Percentiles rank a stretch among this genome's conserved stretches.
Conservation (phyloP, 2,329 filamentous ascomycete species). For the Sordariomycetes sp. region DNA sequence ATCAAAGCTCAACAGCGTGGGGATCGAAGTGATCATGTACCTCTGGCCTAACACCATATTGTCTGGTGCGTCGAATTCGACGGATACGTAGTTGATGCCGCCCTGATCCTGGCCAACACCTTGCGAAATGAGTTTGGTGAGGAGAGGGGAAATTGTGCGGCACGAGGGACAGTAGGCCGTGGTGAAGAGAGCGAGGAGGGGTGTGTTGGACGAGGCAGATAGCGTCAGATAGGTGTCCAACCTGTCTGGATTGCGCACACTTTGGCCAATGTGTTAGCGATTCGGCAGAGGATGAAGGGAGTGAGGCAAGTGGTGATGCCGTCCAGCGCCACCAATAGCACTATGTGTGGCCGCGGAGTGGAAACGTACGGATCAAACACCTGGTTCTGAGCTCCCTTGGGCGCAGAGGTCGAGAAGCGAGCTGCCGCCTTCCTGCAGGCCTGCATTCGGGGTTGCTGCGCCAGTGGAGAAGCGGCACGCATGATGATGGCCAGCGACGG, state of each 20-base stretch:
- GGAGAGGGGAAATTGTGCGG: slow-evolving; percentile 36
- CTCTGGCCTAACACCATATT: slow-evolving; percentile 36
- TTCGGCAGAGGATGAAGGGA: not conserved
- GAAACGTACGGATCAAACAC: slow-evolving; percentile 9
- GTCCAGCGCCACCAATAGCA: too few relatives aligned
- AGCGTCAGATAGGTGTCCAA: slow-evolving; percentile 47
- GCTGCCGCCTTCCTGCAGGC: not conserved
- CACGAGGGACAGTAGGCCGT: slow-evolving; percentile 49
- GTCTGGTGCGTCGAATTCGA: slow-evolving; percentile 50
- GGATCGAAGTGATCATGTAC: slow-evolving; percentile 50
- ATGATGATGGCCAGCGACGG: too few relatives aligned
- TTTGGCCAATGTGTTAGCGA: slow-evolving; percentile 13
- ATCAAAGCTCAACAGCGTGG: slow-evolving; percentile 49
- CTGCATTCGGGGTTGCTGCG: not conserved
- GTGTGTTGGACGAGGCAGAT: slow-evolving; percentile 41
- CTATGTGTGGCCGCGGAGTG: not conserved
- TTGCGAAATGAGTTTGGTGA: slow-evolving; percentile 38
- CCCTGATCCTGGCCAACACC: slow-evolving; percentile 45
- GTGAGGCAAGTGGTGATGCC: not conserved
- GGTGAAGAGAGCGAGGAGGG: slow-evolving; percentile 53
- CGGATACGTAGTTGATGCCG: slow-evolving; percentile 41
- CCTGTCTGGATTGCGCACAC: slow-evolving; percentile 44
- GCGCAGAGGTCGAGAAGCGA: slow-evolving; percentile 5
- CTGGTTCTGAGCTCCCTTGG: slow-evolving; percentile 10
- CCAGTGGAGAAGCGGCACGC: not conserved